A percentile compares a stretch with the other conserved stretches of the same genome.
Evolutionary conservation across 176 grass and related monocot species (phyloP).

Genomic region (Aechmea fasciata): DNA sequence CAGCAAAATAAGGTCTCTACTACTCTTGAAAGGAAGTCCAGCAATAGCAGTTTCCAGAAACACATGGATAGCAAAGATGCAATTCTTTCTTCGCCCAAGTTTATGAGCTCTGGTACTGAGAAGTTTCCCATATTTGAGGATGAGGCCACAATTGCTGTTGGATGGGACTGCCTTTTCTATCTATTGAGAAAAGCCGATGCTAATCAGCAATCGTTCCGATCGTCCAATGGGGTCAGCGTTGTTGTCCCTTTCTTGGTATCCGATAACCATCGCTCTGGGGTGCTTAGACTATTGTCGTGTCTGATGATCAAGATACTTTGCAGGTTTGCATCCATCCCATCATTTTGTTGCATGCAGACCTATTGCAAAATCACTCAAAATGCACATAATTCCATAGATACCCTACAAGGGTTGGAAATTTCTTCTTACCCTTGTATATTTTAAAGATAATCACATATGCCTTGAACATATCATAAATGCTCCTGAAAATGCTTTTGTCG

Average conservation of each 20-base stretch:
- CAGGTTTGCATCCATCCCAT: constrained; percentile 43
- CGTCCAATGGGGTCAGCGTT: constrained; percentile 72
- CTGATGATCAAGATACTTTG: constrained; percentile 94
- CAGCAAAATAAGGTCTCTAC: constrained; percentile 56
- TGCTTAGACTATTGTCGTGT: constrained; percentile 78
- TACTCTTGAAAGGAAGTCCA: constrained; percentile 36
- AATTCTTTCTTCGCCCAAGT: constrained; percentile 71
- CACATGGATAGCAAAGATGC: constrained; percentile 66
- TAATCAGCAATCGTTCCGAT: constrained; percentile 93
- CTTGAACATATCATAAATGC: too few species aligned
- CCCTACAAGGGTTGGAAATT: too few species aligned
- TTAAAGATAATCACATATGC: too few species aligned
- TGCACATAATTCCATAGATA: too few species aligned
- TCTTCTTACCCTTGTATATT: too few species aligned
- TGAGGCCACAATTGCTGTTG: constrained; percentile 76
- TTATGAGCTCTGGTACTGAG: constrained; percentile 47
- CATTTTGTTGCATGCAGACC: constrained; percentile 1
- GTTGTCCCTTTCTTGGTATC: constrained; percentile 77
- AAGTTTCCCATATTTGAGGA: constrained; percentile 91
- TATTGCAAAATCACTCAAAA: too few species aligned
- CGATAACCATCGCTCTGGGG: constrained; percentile 76
- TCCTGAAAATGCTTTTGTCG: too few species aligned
- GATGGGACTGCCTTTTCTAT: constrained; percentile 99
- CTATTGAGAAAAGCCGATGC: constrained; percentile 86
- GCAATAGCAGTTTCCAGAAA: constrained; percentile 45